Conservation (phyloP, 2,329 filamentous ascomycete genomes). For the Tolypocladium pustulatum region DNA sequence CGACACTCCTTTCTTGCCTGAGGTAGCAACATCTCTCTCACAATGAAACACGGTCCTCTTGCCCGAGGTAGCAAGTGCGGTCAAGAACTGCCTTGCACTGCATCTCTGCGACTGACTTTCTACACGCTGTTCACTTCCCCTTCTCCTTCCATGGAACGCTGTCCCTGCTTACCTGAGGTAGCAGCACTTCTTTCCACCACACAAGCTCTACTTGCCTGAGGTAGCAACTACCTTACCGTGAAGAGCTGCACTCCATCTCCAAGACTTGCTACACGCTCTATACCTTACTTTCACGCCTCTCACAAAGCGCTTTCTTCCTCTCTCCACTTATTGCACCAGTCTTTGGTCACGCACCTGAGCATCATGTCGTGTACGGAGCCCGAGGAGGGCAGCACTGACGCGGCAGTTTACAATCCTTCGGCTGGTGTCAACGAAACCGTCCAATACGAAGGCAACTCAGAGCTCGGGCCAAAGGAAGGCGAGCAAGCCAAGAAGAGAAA, state of each 20-base stretch:
- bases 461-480: neutral
- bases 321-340: neutral
- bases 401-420: neutral
- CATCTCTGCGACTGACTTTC: no score
- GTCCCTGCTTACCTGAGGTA: no score
- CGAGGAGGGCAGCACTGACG: neutral
- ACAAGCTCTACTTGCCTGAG: no score
- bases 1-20: neutral
- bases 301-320: neutral
- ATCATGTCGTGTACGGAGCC: neutral
- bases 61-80: no score
- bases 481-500: conserved; percentile 8
- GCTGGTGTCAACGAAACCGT: neutral
- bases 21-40: neutral
- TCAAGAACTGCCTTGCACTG: no score
- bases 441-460: neutral
- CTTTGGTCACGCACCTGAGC: neutral
- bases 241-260: neutral
- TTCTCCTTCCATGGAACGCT: no score
- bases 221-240: no score
- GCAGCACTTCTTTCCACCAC: no score
- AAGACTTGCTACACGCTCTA: neutral
- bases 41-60: no score
- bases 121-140: no score
- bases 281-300: neutral